Evolutionary conservation across 257 asterid genomes (phyloP).

Genomic region (Voacanga thouarsii): DNA sequence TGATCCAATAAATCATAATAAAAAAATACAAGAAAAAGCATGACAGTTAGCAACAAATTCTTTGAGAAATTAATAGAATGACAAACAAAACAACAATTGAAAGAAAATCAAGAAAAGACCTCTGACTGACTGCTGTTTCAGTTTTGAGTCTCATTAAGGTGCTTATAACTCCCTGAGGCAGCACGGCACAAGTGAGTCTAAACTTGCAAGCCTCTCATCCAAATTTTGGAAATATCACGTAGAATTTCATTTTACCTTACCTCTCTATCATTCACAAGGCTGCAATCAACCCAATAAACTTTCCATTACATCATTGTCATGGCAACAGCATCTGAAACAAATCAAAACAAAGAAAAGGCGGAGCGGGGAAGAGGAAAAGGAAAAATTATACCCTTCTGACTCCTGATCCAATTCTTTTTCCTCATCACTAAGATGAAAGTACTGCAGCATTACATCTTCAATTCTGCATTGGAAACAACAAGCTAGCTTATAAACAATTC

Average conservation of each 20-base stretch:
- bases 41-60: neutral
- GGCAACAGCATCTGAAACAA: neutral
- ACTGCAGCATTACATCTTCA: constrained; percentile 69
- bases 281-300: constrained; percentile 12
- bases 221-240: neutral
- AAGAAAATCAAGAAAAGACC: constrained; percentile 25
- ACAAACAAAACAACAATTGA: neutral
- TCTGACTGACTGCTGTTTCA: constrained; percentile 57
- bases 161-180: constrained; percentile 53
- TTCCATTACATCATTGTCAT: too few relatives aligned
- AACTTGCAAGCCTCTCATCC: neutral
- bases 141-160: constrained; percentile 57
- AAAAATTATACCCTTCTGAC: constrained; percentile 53
- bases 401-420: constrained; percentile 54
- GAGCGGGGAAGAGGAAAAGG: neutral
- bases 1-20: constrained; percentile 5
- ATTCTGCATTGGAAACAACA: constrained; percentile 31
- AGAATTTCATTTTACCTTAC: constrained; percentile 6
- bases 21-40: neutral
- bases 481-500: neutral
- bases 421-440: constrained; percentile 43
- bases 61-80: neutral
- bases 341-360: neutral
- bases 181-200: neutral
- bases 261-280: constrained; percentile 23